phyloP scores from a whole-genome alignment of 2,329 filamentous ascomycete genomes.

The Fusarium camptoceras region DNA sequence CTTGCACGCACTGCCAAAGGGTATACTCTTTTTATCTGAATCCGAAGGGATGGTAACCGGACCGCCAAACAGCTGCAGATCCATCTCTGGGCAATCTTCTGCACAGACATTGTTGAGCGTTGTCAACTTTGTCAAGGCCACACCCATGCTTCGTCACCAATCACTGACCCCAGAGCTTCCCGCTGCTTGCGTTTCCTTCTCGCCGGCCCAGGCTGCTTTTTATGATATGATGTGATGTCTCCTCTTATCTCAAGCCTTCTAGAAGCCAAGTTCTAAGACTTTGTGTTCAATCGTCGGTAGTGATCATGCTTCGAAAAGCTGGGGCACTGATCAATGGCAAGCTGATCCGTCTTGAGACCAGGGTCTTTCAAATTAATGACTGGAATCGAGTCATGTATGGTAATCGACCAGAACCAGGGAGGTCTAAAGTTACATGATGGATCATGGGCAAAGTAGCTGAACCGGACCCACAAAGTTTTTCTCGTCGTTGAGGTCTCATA shows the following conservation, averaged over 20 bases:
- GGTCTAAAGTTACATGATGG: slow-evolving; percentile 1
- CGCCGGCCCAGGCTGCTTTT: background rate
- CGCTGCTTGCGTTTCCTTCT: background rate
- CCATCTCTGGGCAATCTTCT: slow-evolving; percentile 25
- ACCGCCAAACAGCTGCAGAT: slow-evolving; percentile 38
- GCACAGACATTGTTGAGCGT: slow-evolving; percentile 19
- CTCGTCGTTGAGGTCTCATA: background rate
- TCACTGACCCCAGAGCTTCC: background rate
- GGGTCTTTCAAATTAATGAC: background rate
- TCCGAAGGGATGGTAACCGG: slow-evolving; percentile 41
- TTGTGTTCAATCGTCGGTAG: background rate
- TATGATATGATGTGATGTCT: background rate
- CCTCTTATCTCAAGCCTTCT: background rate
- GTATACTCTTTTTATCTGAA: slow-evolving; percentile 17
- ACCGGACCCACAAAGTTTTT: slow-evolving; percentile 13
- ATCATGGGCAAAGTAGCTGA: slow-evolving; percentile 19
- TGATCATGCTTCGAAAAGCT: background rate
- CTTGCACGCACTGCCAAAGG: slow-evolving; percentile 10
- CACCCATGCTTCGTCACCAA: slow-evolving; percentile 17
- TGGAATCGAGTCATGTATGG: background rate
- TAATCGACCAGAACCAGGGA: background rate
- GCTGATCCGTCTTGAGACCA: background rate
- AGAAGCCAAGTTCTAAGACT: background rate
- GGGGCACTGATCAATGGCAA: background rate
- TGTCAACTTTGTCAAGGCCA: background rate